Conservation (phyloP, 768 basidiomycete species). For the Mycena capillaripes region DNA sequence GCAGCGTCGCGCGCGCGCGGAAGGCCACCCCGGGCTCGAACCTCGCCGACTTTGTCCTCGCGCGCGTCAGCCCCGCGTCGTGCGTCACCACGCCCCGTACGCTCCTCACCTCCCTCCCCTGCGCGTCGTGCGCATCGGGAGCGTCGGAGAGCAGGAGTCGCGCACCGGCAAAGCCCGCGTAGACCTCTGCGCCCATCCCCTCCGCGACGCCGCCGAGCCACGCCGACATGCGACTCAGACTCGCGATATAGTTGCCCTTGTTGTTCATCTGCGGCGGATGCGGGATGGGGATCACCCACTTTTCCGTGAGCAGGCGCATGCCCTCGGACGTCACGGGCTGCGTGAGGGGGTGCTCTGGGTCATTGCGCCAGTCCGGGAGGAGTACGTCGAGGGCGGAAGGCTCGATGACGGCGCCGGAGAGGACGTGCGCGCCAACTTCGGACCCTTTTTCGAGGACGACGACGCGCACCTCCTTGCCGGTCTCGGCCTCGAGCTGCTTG, state of each 20-base stretch:
- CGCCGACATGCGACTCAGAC: constrained; percentile 88
- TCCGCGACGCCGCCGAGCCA: constrained; percentile 94
- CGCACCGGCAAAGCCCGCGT: constrained; percentile 97
- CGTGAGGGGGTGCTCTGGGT: constrained; percentile 81
- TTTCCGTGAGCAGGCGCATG: constrained; percentile 90
- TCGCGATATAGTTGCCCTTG: constrained; percentile 92
- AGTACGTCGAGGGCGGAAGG: constrained; percentile 93
- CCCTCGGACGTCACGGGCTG: constrained; percentile 82
- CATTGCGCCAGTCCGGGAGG: constrained; percentile 83
- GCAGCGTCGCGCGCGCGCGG: constrained; percentile 89
- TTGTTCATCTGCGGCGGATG: constrained; percentile 99
- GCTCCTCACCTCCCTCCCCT: constrained; percentile 58
- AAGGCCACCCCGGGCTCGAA: constrained; percentile 99
- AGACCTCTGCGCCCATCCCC: constrained; percentile 90
- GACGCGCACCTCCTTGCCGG: constrained; percentile 86
- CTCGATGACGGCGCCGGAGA: constrained; percentile 96
- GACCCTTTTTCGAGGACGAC: constrained; percentile 96
- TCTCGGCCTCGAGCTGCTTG: constrained; percentile 90
- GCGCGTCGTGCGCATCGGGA: constrained; percentile 53
- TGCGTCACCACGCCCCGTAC: constrained; percentile 91
- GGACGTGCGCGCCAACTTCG: constrained; percentile 94
- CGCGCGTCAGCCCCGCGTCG: constrained; percentile 91
- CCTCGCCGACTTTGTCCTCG: constrained; percentile 77
- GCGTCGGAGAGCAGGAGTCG: constrained; percentile 79
- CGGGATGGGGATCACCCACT: constrained; percentile 82